Percentiles rank a stretch among this genome's conserved stretches.
These are phyloP conservation scores for Blastobotrys petasosporus DNA, from an alignment of 1,139 yeast genomes.

Conservation along the genomic window DNA sequence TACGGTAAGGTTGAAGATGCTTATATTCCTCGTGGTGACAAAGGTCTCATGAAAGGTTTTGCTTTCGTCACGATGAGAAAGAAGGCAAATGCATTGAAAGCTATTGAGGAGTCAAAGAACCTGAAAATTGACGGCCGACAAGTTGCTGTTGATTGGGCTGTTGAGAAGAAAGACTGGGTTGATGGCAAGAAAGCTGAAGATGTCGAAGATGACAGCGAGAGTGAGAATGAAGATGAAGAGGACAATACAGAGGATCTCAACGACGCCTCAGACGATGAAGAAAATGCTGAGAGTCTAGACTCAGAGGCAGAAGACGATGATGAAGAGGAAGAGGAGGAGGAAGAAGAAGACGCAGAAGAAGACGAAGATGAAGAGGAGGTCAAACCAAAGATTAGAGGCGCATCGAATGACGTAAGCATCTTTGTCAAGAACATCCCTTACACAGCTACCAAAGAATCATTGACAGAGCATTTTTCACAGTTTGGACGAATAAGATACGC, in stretches of 20 bases:
- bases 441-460: constrained; percentile 78
- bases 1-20: constrained; percentile 89
- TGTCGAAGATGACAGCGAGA: constrained; percentile 35
- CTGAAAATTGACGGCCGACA: constrained; percentile 83
- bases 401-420: constrained; percentile 36
- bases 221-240: constrained; percentile 30
- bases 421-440: constrained; percentile 93
- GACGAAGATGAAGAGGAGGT: constrained; percentile 34
- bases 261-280: constrained; percentile 25
- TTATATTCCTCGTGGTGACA: constrained; percentile 78
- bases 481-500: constrained; percentile 93
- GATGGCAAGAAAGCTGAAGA: constrained; percentile 34
- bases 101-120: constrained; percentile 66
- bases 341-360: constrained; percentile 27
- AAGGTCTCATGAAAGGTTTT: constrained; percentile 90
- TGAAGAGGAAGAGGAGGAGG: constrained; percentile 28
- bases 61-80: constrained; percentile 91
- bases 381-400: constrained; percentile 30
- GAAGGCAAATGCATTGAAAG: constrained; percentile 68
- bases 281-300: constrained; percentile 25
- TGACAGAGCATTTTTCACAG: constrained; percentile 68
- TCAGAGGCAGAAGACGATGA: constrained; percentile 24
- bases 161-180: constrained; percentile 81
- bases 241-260: constrained; percentile 27
- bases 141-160: constrained; percentile 91